Conservation (phyloP, 176 grass and related monocot species). For the Triticum turgidum region DNA sequence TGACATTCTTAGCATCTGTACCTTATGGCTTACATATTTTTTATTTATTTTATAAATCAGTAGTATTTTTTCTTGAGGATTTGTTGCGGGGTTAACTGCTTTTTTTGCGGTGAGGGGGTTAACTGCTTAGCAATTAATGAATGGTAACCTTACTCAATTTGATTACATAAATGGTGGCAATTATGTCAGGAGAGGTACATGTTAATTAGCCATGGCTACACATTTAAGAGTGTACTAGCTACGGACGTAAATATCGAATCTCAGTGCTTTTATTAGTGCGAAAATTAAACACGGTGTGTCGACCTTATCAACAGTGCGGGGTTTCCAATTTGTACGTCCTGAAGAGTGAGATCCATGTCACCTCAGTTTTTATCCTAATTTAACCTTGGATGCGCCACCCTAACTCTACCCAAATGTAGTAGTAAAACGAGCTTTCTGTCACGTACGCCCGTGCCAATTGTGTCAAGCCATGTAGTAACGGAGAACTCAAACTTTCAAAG, state of each 20-base stretch:
- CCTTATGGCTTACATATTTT: no score
- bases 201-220: slow-evolving; percentile 12
- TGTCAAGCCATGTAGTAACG: not conserved
- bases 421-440: not conserved
- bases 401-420: not conserved
- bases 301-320: not conserved
- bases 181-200: slow-evolving; percentile 31
- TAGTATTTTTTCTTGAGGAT: no score
- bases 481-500: no score
- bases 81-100: not conserved
- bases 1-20: no score
- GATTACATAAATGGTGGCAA: slow-evolving; percentile 12
- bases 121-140: not conserved
- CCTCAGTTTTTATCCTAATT: not conserved
- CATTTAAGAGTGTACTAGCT: not conserved
- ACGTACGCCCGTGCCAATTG: no score
- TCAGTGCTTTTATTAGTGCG: not conserved
- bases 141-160: not conserved
- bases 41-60: no score
- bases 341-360: not conserved
- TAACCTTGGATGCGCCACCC: not conserved
- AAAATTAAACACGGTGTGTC: slow-evolving; percentile 1
- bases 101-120: no score
- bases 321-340: not conserved
- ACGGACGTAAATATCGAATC: not conserved